A percentile compares a stretch with the other conserved stretches of the same genome.
phyloP scores from a whole-genome alignment of 371 early-diverging fungal species.

The Haplosporangium sp. region DNA sequence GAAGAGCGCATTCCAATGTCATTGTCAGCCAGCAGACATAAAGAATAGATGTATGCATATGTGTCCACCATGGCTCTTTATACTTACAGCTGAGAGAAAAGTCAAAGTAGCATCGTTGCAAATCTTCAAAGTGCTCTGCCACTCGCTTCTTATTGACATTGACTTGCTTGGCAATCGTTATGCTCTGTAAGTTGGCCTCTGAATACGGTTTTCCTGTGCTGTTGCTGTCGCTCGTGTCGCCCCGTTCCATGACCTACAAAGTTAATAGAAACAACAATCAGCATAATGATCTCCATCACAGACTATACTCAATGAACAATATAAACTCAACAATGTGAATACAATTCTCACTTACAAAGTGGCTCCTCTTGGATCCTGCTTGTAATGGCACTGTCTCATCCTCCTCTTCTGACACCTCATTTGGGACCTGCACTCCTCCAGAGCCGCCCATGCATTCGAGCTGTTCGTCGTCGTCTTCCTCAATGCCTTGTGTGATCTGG shows the following conservation, averaged over 20 bases:
- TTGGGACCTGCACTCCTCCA: conserved; percentile 35
- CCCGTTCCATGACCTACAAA: conserved; percentile 32
- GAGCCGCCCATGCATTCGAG: conserved; percentile 20
- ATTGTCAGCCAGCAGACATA: too few relatives aligned
- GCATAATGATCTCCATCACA: too few relatives aligned
- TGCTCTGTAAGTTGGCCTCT: conserved; percentile 17
- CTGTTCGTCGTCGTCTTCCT: conserved; percentile 43
- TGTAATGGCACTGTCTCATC: conserved; percentile 46
- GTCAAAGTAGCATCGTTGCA: conserved; percentile 76
- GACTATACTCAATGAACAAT: not conserved
- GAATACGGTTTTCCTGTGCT: conserved; percentile 10
- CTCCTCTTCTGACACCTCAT: conserved; percentile 47
- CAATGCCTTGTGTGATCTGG: conserved; percentile 13
- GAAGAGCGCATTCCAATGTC: too few relatives aligned
- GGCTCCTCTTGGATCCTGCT: conserved; percentile 38
- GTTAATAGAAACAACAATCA: not conserved
- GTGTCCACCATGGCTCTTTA: not conserved
- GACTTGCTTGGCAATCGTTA: conserved; percentile 30
- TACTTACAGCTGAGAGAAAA: conserved; percentile 46
- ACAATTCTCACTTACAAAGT: conserved; percentile 15
- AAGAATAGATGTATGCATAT: not conserved
- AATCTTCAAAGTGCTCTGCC: conserved; percentile 75
- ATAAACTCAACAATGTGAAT: not conserved
- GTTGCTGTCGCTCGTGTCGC: conserved; percentile 16
- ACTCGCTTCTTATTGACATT: conserved; percentile 59